Conservation (phyloP, 1,284 basidiomycete genomes). For the Ustilago esculenta region DNA sequence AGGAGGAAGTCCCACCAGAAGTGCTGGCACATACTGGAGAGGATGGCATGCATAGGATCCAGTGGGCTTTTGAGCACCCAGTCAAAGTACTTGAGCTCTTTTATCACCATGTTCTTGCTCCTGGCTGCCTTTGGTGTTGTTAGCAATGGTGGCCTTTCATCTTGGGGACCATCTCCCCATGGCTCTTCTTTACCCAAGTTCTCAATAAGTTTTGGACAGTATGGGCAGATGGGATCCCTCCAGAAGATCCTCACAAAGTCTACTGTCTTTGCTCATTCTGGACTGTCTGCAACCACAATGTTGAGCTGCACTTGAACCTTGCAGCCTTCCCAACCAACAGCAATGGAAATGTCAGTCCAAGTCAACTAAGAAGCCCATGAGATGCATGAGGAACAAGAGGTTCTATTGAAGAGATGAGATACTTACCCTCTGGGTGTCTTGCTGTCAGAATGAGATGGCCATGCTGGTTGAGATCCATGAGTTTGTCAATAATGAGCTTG, state of each 20-base stretch:
- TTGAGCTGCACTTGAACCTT: neutral
- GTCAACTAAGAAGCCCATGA: neutral
- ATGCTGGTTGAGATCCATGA: neutral
- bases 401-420: no score
- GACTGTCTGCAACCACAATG: neutral
- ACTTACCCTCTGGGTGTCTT: constrained; percentile 1
- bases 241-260: neutral
- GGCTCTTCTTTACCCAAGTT: neutral
- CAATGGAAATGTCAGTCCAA: neutral
- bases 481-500: neutral
- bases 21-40: no score
- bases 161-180: neutral
- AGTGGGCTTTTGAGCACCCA: neutral
- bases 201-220: neutral
- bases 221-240: neutral
- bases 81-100: neutral
- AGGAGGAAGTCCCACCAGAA: no score
- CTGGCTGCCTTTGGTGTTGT: neutral
- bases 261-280: neutral
- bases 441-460: neutral
- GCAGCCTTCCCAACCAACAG: neutral
- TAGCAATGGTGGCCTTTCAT: neutral
- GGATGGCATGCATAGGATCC: neutral
- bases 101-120: neutral
- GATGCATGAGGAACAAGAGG: no score